These are phyloP conservation scores for Hydnomerulius pinastri DNA, from an alignment of 768 basidiomycete species.

Conservation along the genomic window DNA sequence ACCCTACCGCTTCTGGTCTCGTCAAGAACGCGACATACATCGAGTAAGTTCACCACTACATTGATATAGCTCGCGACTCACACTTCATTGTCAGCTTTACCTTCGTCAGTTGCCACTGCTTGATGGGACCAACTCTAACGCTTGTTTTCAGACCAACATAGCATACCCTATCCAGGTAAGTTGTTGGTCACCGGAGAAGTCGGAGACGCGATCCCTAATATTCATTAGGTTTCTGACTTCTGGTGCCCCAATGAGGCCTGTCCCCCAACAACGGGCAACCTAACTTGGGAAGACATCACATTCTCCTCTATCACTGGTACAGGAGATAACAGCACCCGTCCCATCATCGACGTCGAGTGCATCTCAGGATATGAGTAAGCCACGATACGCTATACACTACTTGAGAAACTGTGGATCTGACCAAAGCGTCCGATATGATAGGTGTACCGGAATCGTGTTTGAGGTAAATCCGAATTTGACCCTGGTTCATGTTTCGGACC, in stretches of 20 bases:
- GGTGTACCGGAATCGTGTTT: conserved; percentile 5
- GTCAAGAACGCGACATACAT: conserved; percentile 11
- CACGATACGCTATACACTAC: too few relatives aligned
- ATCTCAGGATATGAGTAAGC: not conserved
- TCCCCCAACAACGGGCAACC: not conserved
- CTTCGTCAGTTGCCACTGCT: conserved; percentile 14
- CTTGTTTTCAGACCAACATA: conserved; percentile 1
- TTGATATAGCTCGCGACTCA: too few relatives aligned
- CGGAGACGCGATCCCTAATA: not conserved
- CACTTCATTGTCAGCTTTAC: conserved; percentile 3
- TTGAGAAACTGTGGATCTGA: too few relatives aligned
- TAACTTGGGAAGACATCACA: conserved; percentile 9
- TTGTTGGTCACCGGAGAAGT: not conserved
- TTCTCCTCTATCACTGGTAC: conserved; percentile 10
- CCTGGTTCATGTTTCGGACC: too few relatives aligned
- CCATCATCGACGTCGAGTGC: conserved; percentile 2
- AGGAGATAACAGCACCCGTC: not conserved
- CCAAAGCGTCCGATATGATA: too few relatives aligned
- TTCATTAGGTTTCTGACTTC: not conserved
- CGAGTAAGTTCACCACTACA: conserved; percentile 12
- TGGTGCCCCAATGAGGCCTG: conserved; percentile 10
- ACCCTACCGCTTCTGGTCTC: conserved; percentile 9
- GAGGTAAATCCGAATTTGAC: too few relatives aligned
- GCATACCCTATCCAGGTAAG: conserved; percentile 12
- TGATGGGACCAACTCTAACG: conserved; percentile 1